Base-by-base conservation (phyloP, 2,329 filamentous ascomycete species). In the Xylariaceae sp. region DNA sequence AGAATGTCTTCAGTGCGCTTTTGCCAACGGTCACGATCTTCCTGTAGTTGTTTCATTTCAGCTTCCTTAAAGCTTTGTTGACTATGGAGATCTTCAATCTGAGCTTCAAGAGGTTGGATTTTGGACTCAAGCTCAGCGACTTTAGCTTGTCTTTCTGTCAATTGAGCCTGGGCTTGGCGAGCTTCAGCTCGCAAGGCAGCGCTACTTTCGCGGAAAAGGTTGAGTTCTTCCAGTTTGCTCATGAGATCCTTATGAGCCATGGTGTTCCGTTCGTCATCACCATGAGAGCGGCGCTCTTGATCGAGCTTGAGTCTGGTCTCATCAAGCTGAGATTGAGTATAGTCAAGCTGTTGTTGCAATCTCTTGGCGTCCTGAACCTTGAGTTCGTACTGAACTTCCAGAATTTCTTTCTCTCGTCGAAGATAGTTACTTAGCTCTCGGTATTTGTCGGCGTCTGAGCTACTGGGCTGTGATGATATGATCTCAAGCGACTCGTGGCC, bases 1-100 rank as follows among this genome's bases (percentile, higher is more conserved):
- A 99, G 81, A 58, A 99, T 96, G 63, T 95, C 89, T 68, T 97
- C 91, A 1, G 91, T 95, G 29, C 94, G 87, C 76, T 96, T 92
- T 72, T 96, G 91, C 89, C 92, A 96, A 55, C 89, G 84, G 68
- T 97, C 92, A 12, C 94, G 86, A 68, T 97, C 92, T 65, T 94
- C 88, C 62, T 95, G 88, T 7, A 97, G 79, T 60, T 96, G 81
- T 65, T 88, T 89, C 67, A 96, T 83, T 68, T 97, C 92, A 9
- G 90, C 90, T 62, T 95, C 87, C 65, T 91, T 87, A 61, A 87
- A 88, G 57, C 87, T 83, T 59, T 89, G 80, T 58, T 92, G 83
- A 56, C 87, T 90, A 68, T 95, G 89, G 11, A 97, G 77, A 65
- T 95, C 91, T 8, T 85, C 80, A 42, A 96, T 85, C 58, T 84